A percentile compares a stretch with the other conserved stretches of the same genome.
Conservation (phyloP, 139 green algal genomes). For the Astrephomene gubernaculifera region DNA sequence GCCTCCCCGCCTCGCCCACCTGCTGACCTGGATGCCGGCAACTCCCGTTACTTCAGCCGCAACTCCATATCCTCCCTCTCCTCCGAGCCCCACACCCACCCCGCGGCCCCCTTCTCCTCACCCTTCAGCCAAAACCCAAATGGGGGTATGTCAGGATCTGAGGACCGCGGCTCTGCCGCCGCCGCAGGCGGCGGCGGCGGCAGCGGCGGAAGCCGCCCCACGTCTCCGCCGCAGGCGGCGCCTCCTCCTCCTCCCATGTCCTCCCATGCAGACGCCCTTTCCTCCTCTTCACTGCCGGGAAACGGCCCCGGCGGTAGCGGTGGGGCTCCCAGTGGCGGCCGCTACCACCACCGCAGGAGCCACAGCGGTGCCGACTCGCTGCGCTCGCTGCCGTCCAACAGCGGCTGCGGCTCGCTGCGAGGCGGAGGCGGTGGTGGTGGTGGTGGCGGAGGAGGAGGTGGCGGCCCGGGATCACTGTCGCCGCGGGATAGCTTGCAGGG, state of each 20-base stretch:
- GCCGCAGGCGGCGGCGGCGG: neutral
- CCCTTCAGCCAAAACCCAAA: too few relatives aligned
- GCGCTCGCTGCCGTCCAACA: slow-evolving; percentile 8
- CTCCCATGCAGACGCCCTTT: too few relatives aligned
- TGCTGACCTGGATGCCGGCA: too few relatives aligned
- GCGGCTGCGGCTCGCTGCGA: neutral
- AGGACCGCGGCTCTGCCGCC: neutral
- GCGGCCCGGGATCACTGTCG: neutral
- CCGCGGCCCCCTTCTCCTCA: neutral
- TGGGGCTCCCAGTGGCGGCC: slow-evolving; percentile 8
- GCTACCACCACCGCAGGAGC: slow-evolving; percentile 18
- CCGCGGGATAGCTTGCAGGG: slow-evolving; percentile 20
- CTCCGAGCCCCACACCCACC: slow-evolving; percentile 6
- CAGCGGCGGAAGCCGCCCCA: neutral
- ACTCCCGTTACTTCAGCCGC: too few relatives aligned
- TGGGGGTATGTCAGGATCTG: too few relatives aligned
- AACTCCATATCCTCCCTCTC: slow-evolving; percentile 14
- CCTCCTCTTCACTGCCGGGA: neutral
- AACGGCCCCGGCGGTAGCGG: slow-evolving; percentile 27
- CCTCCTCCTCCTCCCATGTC: neutral
- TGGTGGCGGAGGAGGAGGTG: neutral
- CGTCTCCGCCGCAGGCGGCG: neutral
- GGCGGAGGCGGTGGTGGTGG: neutral
- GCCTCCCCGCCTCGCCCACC: too few relatives aligned
- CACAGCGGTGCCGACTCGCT: slow-evolving; percentile 18